A percentile compares a stretch with the other conserved stretches of the same genome.
Conservation (phyloP, 2,329 filamentous ascomycete species). For the Cytospora mali region DNA sequence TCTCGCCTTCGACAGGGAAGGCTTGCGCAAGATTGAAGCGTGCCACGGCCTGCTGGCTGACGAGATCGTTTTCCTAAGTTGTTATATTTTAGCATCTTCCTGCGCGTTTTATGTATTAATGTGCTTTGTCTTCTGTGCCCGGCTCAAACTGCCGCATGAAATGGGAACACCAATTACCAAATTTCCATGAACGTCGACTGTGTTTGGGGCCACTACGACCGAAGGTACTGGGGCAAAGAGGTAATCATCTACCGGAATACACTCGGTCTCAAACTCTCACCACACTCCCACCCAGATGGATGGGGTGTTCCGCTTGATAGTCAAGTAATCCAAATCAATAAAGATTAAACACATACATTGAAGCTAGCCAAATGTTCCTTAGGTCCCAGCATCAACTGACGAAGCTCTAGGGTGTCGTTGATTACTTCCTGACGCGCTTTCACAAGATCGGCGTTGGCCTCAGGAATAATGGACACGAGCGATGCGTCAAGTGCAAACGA, state of each 20-base stretch:
- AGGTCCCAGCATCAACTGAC: constrained; percentile 29
- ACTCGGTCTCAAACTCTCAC: neutral
- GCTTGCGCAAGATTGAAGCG: constrained; percentile 27
- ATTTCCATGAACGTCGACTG: neutral
- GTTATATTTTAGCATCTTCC: neutral
- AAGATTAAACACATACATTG: constrained; percentile 11
- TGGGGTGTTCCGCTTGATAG: neutral
- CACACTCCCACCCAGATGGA: neutral
- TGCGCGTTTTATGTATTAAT: neutral
- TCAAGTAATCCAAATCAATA: neutral
- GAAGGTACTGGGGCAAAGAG: neutral
- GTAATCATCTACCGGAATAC: neutral
- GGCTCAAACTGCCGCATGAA: neutral
- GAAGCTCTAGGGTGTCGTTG: constrained; percentile 29
- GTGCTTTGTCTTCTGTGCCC: neutral
- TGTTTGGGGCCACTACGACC: neutral
- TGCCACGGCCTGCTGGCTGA: constrained; percentile 9
- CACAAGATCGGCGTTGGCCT: constrained; percentile 16
- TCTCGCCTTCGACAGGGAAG: constrained; percentile 27
- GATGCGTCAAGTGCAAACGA: constrained; percentile 30
- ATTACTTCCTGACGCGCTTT: constrained; percentile 26
- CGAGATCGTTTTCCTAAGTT: constrained; percentile 11
- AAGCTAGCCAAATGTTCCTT: constrained; percentile 30
- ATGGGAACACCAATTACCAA: neutral
- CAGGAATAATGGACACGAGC: constrained; percentile 11